phyloP scores from a whole-genome alignment of 2,329 filamentous ascomycete genomes.

The Hypomyces perniciosus region DNA sequence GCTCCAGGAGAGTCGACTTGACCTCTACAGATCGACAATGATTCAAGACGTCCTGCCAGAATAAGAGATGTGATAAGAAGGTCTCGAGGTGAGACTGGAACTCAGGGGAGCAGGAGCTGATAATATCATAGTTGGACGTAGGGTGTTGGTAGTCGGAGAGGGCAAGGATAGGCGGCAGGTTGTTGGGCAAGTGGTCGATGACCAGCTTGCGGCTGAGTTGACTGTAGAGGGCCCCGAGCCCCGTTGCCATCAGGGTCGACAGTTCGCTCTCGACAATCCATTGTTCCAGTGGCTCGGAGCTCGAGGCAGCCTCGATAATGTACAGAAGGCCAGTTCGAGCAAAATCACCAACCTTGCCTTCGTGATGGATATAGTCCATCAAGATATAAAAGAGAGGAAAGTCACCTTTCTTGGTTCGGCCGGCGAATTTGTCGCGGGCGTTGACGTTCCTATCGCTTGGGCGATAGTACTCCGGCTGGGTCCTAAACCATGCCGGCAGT shows the following conservation, averaged over 20 bases:
- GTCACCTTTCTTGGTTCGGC: constrained; percentile 80
- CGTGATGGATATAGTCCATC: constrained; percentile 94
- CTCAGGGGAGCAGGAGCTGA: constrained; percentile 66
- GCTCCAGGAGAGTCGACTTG: constrained; percentile 86
- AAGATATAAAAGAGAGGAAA: constrained; percentile 94
- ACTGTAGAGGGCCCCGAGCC: constrained; percentile 70
- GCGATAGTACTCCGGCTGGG: constrained; percentile 35
- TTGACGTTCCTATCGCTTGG: constrained; percentile 32
- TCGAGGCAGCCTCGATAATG: constrained; percentile 88
- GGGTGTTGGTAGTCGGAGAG: constrained; percentile 84
- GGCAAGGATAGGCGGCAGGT: constrained; percentile 75
- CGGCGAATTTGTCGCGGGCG: constrained; percentile 74
- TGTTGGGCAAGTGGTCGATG: constrained; percentile 67
- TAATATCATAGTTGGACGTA: constrained; percentile 61
- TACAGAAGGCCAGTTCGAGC: constrained; percentile 90
- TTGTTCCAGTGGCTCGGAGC: constrained; percentile 74
- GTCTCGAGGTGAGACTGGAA: constrained; percentile 86
- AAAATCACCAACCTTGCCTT: constrained; percentile 92
- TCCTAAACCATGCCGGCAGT: constrained; percentile 85
- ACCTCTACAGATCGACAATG: constrained; percentile 91
- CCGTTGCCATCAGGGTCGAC: constrained; percentile 94
- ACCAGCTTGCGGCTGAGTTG: constrained; percentile 71
- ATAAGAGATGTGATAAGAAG: constrained; percentile 88
- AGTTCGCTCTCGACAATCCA: constrained; percentile 98
- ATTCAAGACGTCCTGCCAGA: constrained; percentile 97